Evolutionary conservation across 2,329 filamentous ascomycete species (phyloP).

Genomic region (Ceratocystiopsis brevicomis): DNA sequence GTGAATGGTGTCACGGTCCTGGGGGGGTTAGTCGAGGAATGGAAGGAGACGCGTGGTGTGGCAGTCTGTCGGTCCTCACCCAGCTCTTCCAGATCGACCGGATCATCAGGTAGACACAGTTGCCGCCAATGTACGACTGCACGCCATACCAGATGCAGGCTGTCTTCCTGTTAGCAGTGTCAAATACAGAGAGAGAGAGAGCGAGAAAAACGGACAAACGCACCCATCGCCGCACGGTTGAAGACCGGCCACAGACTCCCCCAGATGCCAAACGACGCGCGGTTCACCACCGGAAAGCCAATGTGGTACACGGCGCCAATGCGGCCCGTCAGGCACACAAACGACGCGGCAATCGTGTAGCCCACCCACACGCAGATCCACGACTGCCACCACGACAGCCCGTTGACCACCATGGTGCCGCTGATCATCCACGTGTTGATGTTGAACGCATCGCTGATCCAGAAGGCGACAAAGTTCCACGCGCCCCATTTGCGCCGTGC

Average conservation of each 20-base stretch:
- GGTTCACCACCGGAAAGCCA: constrained; percentile 63
- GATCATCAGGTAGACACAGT: constrained; percentile 81
- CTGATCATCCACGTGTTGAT: constrained; percentile 94
- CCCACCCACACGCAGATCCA: constrained; percentile 81
- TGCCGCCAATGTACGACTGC: constrained; percentile 66
- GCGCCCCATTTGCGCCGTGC: constrained; percentile 65
- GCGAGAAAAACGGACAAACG: constrained; percentile 24
- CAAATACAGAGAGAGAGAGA: background rate
- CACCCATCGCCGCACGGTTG: constrained; percentile 19
- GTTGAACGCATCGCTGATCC: constrained; percentile 72
- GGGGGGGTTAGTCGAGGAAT: background rate
- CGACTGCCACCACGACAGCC: constrained; percentile 80
- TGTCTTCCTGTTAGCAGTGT: background rate
- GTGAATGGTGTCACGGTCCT: constrained; percentile 13
- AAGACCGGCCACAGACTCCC: constrained; percentile 30
- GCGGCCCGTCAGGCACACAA: constrained; percentile 60
- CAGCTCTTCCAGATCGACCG: constrained; percentile 55
- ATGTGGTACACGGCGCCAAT: constrained; percentile 81
- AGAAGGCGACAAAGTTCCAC: constrained; percentile 79
- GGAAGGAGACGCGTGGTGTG: constrained; percentile 29
- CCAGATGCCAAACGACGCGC: constrained; percentile 52
- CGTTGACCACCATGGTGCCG: constrained; percentile 57
- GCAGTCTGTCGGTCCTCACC: constrained; percentile 20
- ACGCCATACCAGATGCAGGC: constrained; percentile 30
- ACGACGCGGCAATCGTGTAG: constrained; percentile 56